Evolutionary conservation across 768 basidiomycete genomes (phyloP), one percentile per base, ranked within the genome.

Genomic region (Hemileccinum rubropunctum): DNA sequence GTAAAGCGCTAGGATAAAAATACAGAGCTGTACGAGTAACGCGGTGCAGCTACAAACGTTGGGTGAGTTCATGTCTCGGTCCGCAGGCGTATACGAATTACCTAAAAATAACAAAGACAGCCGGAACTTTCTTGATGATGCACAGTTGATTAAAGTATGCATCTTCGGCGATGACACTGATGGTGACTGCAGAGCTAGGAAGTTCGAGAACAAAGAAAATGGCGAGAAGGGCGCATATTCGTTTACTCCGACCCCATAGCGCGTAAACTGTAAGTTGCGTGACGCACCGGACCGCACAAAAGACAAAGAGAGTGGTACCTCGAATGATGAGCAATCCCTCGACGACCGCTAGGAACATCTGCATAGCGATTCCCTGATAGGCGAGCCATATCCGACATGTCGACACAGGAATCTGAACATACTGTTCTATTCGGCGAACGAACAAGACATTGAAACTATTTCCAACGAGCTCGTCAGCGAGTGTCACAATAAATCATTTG

Each of bases 241-340:
- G 20, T 54, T 15, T 47, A n/a, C 41, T 42, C 3, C 53, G 45
- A 27, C 33, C 45, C 42, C 45, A 45, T 14, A 50, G 34, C 28
- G 21, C 45, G 14, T 57, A 45, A 40, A 54, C 55, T 50, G 37
- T 11, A 15, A 10, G 30, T 34, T 27, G 14, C 9, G 33, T 32
- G n/a, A 33, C 26, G 13, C 33, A 21, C 21, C 14, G n/a, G 35
- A 37, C 11, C 1, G 17, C 12, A 23, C 20, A 6, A 27, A 21
- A 33, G 18, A 35, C 6, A 41, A 12, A 20, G 3, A n/a, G 8
- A 17, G 40, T 26, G 9, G 6, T 52, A 57, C 54, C 45, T 46
- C 48, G 46, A 34, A 53, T 39, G 36, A 52, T 52, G 20, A 55
- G 35, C 34, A 51, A 48, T 14, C 17, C 49, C n/a, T 57, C 56